phyloP scores from a whole-genome alignment of 441 rosid genomes.

The Croton setiger region DNA sequence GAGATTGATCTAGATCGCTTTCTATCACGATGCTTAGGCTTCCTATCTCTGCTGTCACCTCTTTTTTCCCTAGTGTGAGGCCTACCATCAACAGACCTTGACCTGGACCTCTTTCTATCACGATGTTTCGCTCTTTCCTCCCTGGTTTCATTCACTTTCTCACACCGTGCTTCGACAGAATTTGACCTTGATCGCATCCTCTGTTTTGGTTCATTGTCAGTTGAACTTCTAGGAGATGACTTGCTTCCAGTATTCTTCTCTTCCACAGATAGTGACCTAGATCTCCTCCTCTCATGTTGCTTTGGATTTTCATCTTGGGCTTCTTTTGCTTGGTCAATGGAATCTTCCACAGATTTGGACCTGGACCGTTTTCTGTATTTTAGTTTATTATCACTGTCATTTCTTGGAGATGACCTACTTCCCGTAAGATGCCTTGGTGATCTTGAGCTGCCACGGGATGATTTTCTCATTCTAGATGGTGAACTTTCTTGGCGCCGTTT shows the following conservation, averaged over 20 bases:
- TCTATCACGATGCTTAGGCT: conserved; percentile 46
- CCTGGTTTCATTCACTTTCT: conserved; percentile 36
- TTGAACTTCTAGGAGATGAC: conserved; percentile 38
- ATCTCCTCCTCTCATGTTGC: conserved; percentile 38
- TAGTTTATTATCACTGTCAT: conserved; percentile 42
- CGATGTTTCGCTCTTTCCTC: conserved; percentile 38
- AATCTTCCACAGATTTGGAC: conserved; percentile 59
- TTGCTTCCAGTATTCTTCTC: conserved; percentile 32
- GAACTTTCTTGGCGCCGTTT: conserved; percentile 51
- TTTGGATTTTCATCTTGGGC: conserved; percentile 38
- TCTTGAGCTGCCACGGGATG: conserved; percentile 52
- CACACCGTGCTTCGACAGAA: conserved; percentile 44
- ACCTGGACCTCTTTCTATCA: conserved; percentile 55
- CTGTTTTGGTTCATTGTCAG: conserved; percentile 44
- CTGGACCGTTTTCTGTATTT: conserved; percentile 49
- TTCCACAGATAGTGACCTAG: conserved; percentile 66
- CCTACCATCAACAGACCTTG: conserved; percentile 53
- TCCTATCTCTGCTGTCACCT: conserved; percentile 48
- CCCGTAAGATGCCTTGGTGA: conserved; percentile 63
- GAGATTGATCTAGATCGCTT: conserved; percentile 59
- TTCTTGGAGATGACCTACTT: conserved; percentile 51
- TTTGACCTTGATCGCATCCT: conserved; percentile 51
- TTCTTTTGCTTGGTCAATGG: conserved; percentile 39
- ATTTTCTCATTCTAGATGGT: conserved; percentile 44
- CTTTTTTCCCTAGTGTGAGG: conserved; percentile 36